phyloP scores from a whole-genome alignment of 2,329 filamentous ascomycete genomes.

The Colletotrichum sp. region DNA sequence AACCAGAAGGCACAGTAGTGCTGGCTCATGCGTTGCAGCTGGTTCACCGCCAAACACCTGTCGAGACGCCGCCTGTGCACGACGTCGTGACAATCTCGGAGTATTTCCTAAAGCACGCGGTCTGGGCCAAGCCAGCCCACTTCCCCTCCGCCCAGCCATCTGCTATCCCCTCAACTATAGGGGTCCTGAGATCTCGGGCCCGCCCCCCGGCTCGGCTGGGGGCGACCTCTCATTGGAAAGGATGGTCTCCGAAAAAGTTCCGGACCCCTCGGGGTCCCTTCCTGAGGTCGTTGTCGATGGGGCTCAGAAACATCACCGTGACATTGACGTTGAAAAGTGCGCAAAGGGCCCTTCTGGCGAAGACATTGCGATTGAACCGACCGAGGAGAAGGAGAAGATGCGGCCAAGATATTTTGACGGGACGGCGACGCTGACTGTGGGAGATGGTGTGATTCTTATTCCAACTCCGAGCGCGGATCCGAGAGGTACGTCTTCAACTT shows the following conservation, averaged over 20 bases:
- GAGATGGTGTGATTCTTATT: constrained; percentile 23
- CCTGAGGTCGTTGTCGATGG: neutral
- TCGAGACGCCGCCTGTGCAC: neutral
- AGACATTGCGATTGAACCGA: neutral
- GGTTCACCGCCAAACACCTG: neutral
- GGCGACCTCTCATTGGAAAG: neutral
- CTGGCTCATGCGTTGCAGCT: neutral
- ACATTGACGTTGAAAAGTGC: neutral
- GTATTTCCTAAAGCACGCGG: neutral
- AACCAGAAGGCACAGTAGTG: rapidly evolving
- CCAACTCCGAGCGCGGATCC: constrained; percentile 26
- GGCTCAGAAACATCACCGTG: neutral
- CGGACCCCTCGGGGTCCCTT: neutral
- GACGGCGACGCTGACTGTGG: neutral
- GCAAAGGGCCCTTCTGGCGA: neutral
- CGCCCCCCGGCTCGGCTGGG: neutral
- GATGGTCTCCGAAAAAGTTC: neutral
- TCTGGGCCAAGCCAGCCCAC: neutral
- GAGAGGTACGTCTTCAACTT: constrained; percentile 9
- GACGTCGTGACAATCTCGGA: neutral
- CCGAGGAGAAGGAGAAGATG: neutral
- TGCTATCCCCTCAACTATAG: neutral
- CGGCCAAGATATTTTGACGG: constrained; percentile 2
- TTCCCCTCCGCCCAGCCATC: neutral
- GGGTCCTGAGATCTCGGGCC: neutral